phyloP scores from a whole-genome alignment of 2,329 filamentous ascomycete genomes.

The Trichoderma brevicompactum region DNA sequence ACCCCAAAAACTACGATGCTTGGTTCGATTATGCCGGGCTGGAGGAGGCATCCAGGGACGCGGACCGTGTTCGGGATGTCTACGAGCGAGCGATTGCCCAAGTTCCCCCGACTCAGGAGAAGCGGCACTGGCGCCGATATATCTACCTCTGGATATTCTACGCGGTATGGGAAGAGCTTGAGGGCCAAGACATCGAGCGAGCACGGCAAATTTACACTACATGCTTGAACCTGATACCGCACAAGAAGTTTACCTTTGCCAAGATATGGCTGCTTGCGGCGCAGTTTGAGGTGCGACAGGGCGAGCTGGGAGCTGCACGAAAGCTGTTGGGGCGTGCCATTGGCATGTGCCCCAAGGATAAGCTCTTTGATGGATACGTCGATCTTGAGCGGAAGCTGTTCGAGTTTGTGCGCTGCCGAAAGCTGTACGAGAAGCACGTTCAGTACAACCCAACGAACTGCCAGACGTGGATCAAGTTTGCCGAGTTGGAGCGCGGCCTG shows the following conservation, averaged over 20 bases:
- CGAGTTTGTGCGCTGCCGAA: conserved; percentile 90
- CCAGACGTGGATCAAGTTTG: conserved; percentile 95
- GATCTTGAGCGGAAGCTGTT: conserved; percentile 91
- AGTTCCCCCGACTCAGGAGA: conserved; percentile 92
- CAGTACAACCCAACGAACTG: conserved; percentile 90
- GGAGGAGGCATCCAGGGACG: conserved; percentile 83
- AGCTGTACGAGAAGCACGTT: conserved; percentile 90
- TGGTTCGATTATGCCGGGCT: conserved; percentile 96
- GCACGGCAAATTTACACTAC: conserved; percentile 90
- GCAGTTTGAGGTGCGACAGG: conserved; percentile 89
- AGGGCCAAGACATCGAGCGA: conserved; percentile 75
- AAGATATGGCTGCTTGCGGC: conserved; percentile 95
- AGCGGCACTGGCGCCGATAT: conserved; percentile 95
- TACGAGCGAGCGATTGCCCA: conserved; percentile 97
- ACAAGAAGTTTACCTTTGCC: conserved; percentile 96
- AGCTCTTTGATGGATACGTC: conserved; percentile 91
- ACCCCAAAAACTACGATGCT: conserved; percentile 92
- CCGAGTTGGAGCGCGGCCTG: conserved; percentile 87
- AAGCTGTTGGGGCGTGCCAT: conserved; percentile 90
- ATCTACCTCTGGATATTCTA: conserved; percentile 99
- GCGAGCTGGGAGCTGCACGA: conserved; percentile 76
- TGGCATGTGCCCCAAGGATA: conserved; percentile 95
- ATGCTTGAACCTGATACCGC: conserved; percentile 84
- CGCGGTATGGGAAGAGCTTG: conserved; percentile 90
- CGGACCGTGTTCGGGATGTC: conserved; percentile 83